A percentile compares a stretch with the other conserved stretches of the same genome.
Evolutionary conservation across 2,329 filamentous ascomycete species (phyloP).

Genomic region (Magnaporthiopsis rhizophila): DNA sequence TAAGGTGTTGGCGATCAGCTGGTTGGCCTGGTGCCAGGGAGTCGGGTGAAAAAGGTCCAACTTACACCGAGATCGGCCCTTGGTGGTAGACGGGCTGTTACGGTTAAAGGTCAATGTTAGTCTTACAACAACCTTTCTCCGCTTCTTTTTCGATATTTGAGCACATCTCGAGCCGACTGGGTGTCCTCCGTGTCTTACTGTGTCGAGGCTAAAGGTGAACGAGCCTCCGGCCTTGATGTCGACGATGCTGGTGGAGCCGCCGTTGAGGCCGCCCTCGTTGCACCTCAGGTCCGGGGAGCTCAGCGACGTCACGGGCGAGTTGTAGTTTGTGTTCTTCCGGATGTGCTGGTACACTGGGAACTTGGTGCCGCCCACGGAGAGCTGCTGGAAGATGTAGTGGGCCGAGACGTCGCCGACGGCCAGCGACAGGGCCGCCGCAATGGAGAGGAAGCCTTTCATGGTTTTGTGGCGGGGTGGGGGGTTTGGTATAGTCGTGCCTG

Average conservation of each 20-base stretch:
- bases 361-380: constrained; percentile 24
- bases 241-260: constrained; percentile 25
- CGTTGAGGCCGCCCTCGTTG: constrained; percentile 29
- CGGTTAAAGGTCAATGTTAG: background rate
- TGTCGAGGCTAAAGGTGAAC: constrained; percentile 31
- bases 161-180: no score
- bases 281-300: constrained; percentile 32
- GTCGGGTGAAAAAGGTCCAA: background rate
- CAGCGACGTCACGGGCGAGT: constrained; percentile 36
- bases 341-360: constrained; percentile 30
- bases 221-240: constrained; percentile 27
- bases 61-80: constrained; percentile 30
- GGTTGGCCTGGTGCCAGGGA: background rate
- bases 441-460: constrained; percentile 25
- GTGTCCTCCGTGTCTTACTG: background rate
- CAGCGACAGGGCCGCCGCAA: constrained; percentile 23
- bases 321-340: constrained; percentile 38
- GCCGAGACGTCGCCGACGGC: constrained; percentile 24
- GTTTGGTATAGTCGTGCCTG: background rate
- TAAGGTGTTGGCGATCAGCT: background rate
- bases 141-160: no score
- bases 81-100: constrained; percentile 32
- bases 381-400: constrained; percentile 34
- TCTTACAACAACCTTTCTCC: no score
- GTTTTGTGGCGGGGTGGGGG: constrained; percentile 6